A percentile compares a stretch with the other conserved stretches of the same genome.
phyloP scores from a whole-genome alignment of 2,329 filamentous ascomycete species.

The Malbranchea zuffiana region DNA sequence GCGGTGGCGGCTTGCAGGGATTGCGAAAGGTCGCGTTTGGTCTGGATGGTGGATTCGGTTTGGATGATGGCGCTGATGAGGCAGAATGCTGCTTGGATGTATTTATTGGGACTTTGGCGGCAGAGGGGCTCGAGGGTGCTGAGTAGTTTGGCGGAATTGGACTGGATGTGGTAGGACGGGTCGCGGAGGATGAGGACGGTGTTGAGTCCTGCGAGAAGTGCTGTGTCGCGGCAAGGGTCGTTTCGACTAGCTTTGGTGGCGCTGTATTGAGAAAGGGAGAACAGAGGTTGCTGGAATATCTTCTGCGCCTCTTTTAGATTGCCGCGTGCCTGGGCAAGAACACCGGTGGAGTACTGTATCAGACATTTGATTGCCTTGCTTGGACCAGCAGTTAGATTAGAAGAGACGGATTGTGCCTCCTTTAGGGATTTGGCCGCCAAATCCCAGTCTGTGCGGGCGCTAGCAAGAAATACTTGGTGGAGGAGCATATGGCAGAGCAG shows the following conservation, averaged over 20 bases:
- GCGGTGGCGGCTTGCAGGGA: slow-evolving; percentile 59
- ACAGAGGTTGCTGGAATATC: slow-evolving; percentile 52
- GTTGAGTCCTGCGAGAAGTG: slow-evolving; percentile 54
- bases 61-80: slow-evolving; percentile 60
- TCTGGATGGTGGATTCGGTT: slow-evolving; percentile 58
- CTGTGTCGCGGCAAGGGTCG: slow-evolving; percentile 51
- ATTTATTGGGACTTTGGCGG: slow-evolving; percentile 56
- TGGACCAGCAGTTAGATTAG: slow-evolving; percentile 34
- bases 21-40: slow-evolving; percentile 65
- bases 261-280: slow-evolving; percentile 41
- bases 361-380: slow-evolving; percentile 41
- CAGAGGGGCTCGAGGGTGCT: slow-evolving; percentile 58
- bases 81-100: slow-evolving; percentile 67
- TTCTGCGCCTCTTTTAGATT: slow-evolving; percentile 56
- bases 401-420: slow-evolving; percentile 40
- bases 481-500: slow-evolving; percentile 59
- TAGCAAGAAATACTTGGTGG: slow-evolving; percentile 59
- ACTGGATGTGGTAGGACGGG: slow-evolving; percentile 45
- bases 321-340: slow-evolving; percentile 66
- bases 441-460: slow-evolving; percentile 59
- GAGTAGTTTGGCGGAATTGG: slow-evolving; percentile 50
- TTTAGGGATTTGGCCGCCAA: slow-evolving; percentile 49
- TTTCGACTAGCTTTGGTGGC: slow-evolving; percentile 30
- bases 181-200: slow-evolving; percentile 62
- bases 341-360: slow-evolving; percentile 60